Conservation (phyloP, 208 protist genomes). For the Endotrypanum monterogeii region DNA sequence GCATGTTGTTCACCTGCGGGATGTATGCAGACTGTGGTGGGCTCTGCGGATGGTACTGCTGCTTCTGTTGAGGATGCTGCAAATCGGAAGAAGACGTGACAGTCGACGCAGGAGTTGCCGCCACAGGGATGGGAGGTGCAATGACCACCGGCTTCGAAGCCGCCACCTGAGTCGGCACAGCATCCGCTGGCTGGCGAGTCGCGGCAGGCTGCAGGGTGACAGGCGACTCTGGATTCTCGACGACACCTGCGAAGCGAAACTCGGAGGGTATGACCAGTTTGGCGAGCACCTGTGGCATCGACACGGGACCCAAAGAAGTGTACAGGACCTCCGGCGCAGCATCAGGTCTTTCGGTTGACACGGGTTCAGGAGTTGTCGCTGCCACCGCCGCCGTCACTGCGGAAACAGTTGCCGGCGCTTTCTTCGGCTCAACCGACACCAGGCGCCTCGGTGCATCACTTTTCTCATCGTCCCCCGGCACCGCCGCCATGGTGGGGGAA, state of each 20-base stretch:
- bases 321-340: constrained; percentile 11
- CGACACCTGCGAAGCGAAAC: constrained; percentile 27
- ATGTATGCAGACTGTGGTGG: neutral
- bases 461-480: neutral
- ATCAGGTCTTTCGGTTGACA: constrained; percentile 8
- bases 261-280: constrained; percentile 22
- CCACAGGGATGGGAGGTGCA: constrained; percentile 9
- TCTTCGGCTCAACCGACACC: constrained; percentile 15
- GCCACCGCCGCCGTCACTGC: neutral
- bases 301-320: constrained; percentile 37
- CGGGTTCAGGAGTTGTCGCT: neutral
- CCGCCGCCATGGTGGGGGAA: constrained; percentile 10
- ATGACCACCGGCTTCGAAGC: constrained; percentile 4
- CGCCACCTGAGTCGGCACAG: constrained; percentile 7
- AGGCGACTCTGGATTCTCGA: constrained; percentile 7
- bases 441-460: constrained; percentile 8
- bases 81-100: constrained; percentile 31
- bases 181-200: constrained; percentile 5
- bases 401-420: neutral
- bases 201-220: constrained; percentile 1
- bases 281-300: constrained; percentile 46
- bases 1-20: constrained; percentile 17
- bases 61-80: neutral
- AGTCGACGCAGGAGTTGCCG: constrained; percentile 3
- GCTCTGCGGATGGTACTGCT: neutral